These are phyloP conservation scores for Ceratobasidium sp. DNA, from an alignment of 1,284 basidiomycete species.

Conservation along the genomic window DNA sequence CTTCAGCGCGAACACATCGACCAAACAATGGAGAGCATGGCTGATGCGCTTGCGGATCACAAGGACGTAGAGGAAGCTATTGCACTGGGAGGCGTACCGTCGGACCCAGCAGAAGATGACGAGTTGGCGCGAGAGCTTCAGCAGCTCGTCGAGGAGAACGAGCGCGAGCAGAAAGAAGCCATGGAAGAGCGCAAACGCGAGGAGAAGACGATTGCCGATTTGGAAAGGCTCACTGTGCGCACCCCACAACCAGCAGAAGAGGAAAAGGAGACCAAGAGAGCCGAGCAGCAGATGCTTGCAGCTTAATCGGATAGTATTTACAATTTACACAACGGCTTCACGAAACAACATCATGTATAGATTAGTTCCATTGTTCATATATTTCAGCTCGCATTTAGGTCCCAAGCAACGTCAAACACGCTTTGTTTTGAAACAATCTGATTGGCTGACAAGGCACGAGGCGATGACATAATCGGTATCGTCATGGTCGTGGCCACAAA, in stretches of 20 bases:
- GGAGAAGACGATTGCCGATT: conserved; percentile 22
- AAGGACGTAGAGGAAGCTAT: conserved; percentile 84
- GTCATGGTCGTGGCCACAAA: conserved; percentile 25
- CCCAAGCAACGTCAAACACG: neutral
- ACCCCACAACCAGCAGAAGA: conserved; percentile 39
- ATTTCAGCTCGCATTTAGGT: no score
- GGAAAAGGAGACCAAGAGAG: neutral
- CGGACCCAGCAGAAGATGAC: conserved; percentile 59
- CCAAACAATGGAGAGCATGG: conserved; percentile 83
- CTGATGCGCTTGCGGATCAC: conserved; percentile 80
- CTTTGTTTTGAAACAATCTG: conserved; percentile 1
- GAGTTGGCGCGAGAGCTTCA: conserved; percentile 56
- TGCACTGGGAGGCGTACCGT: conserved; percentile 57
- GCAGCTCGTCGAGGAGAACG: conserved; percentile 51
- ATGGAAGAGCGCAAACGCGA: conserved; percentile 39
- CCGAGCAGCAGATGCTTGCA: neutral
- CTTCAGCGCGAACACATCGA: conserved; percentile 81
- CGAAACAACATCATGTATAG: neutral
- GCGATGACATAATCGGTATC: conserved; percentile 17
- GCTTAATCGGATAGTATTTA: neutral
- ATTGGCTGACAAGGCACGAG: conserved; percentile 15
- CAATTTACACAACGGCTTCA: neutral
- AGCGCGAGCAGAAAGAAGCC: conserved; percentile 48
- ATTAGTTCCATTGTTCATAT: neutral
- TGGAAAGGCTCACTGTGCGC: conserved; percentile 24